Conservation (phyloP, 2,329 filamentous ascomycete species). For the Alternaria conjuncta region DNA sequence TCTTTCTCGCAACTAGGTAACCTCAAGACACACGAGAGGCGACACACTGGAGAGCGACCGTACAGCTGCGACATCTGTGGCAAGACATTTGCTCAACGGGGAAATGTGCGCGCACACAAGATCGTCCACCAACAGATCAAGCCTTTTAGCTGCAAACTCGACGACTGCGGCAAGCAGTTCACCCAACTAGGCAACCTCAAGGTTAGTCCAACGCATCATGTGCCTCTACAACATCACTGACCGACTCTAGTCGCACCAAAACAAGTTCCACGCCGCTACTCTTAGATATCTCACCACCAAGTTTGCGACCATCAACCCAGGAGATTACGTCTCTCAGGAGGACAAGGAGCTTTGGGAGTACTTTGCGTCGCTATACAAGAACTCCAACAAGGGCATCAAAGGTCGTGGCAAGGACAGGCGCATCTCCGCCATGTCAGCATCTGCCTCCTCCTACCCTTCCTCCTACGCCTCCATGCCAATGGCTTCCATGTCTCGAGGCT, state of each 20-base stretch:
- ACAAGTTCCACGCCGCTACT: conserved; percentile 85
- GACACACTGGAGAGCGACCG: conserved; percentile 86
- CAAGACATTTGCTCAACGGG: conserved; percentile 83
- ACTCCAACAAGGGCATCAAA: conserved; percentile 98
- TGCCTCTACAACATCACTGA: conserved; percentile 14
- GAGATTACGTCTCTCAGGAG: conserved; percentile 67
- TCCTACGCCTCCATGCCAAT: conserved; percentile 32
- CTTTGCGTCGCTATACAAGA: conserved; percentile 89
- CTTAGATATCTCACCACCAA: conserved; percentile 72
- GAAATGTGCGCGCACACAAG: conserved; percentile 83
- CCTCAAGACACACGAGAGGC: conserved; percentile 86
- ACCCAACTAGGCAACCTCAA: conserved; percentile 93
- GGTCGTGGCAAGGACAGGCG: conserved; percentile 86
- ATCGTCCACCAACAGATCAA: conserved; percentile 80
- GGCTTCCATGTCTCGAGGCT: conserved; percentile 28
- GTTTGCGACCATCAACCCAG: conserved; percentile 69
- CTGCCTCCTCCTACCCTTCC: conserved; percentile 33
- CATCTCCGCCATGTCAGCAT: conserved; percentile 55
- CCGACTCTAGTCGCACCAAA: conserved; percentile 76
- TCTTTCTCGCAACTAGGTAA: conserved; percentile 91
- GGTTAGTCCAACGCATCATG: conserved; percentile 53
- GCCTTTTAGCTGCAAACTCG: conserved; percentile 80
- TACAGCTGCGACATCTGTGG: conserved; percentile 80
- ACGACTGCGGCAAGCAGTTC: conserved; percentile 85
- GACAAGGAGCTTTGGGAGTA: conserved; percentile 85